phyloP scores from a whole-genome alignment of 2,329 filamentous ascomycete genomes.

The Fusarium begoniae region DNA sequence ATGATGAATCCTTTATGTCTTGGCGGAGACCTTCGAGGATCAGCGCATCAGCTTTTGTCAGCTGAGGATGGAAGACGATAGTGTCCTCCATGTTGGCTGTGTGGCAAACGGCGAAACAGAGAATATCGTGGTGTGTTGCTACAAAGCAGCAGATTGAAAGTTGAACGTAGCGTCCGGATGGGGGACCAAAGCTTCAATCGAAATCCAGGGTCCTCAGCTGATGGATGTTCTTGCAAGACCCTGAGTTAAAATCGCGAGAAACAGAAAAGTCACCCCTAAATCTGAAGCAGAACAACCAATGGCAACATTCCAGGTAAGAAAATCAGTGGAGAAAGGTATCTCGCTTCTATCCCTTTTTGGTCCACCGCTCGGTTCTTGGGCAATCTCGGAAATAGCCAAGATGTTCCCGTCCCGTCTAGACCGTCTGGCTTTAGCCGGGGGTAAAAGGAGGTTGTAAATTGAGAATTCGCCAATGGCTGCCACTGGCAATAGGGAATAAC shows the following conservation, averaged over 20 bases:
- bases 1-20: slow-evolving; percentile 19
- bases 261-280: slow-evolving; percentile 20
- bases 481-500: background rate
- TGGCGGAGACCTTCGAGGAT: slow-evolving; percentile 21
- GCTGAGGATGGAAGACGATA: slow-evolving; percentile 22
- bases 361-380: background rate
- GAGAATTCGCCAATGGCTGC: background rate
- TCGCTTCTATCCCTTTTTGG: slow-evolving; percentile 2
- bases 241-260: slow-evolving; percentile 6
- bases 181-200: background rate
- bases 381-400: slow-evolving; percentile 24
- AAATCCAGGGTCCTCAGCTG: background rate
- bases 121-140: background rate
- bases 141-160: background rate
- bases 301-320: background rate
- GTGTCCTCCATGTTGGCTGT: slow-evolving; percentile 11
- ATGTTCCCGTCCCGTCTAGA: background rate
- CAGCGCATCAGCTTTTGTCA: slow-evolving; percentile 26
- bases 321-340: slow-evolving; percentile 3
- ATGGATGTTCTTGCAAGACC: slow-evolving; percentile 13
- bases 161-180: background rate
- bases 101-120: background rate
- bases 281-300: slow-evolving; percentile 4
- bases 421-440: background rate
- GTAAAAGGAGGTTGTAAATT: background rate